Conservation (phyloP, 2,329 filamentous ascomycete genomes). For the Neofusicoccum laricinum region DNA sequence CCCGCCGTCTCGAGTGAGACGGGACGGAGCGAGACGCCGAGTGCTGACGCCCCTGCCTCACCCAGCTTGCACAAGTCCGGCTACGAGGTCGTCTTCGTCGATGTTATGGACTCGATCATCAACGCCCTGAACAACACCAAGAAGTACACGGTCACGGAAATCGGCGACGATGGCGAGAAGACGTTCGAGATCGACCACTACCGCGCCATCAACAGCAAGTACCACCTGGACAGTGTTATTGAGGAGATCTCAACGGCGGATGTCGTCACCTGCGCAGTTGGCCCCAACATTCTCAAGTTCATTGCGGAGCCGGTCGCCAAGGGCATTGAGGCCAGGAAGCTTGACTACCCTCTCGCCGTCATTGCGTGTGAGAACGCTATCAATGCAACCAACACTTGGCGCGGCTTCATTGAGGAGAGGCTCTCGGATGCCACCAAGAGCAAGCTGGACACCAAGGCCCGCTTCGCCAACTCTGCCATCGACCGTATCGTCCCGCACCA, state of each 20-base stretch:
- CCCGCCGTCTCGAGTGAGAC: background rate
- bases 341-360: constrained; percentile 70
- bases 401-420: constrained; percentile 73
- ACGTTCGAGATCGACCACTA: constrained; percentile 89
- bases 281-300: constrained; percentile 93
- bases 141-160: constrained; percentile 89
- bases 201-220: constrained; percentile 92
- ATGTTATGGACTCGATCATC: constrained; percentile 84
- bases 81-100: constrained; percentile 94
- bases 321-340: constrained; percentile 75
- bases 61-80: constrained; percentile 87
- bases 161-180: constrained; percentile 77
- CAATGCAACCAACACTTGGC: constrained; percentile 85
- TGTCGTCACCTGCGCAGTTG: constrained; percentile 93
- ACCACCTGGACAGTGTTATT: constrained; percentile 75
- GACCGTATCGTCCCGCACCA: constrained; percentile 97
- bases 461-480: constrained; percentile 96
- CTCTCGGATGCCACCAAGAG: constrained; percentile 63
- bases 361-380: constrained; percentile 99
- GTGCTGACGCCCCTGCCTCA: background rate
- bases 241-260: constrained; percentile 84
- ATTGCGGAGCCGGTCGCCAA: constrained; percentile 95
- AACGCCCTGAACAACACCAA: constrained; percentile 70
- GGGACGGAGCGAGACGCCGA: background rate
- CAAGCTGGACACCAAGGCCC: constrained; percentile 69